Base-by-base conservation (phyloP, 2,329 filamentous ascomycete genomes). In the Botrytis fragariae region DNA sequence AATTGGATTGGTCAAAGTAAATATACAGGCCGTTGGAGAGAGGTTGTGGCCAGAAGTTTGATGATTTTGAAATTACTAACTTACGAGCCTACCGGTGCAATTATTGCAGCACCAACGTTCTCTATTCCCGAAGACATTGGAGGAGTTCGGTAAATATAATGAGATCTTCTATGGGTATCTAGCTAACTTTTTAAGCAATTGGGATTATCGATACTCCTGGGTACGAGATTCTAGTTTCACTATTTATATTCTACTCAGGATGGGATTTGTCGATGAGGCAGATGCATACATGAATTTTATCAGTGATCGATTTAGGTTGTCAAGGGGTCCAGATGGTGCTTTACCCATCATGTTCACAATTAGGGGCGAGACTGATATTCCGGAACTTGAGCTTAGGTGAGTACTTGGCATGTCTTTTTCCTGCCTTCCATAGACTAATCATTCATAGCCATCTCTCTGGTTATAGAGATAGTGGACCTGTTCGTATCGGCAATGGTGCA, bases 331-430 rank as follows among this genome's bases (percentile, higher is more conserved):
- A 1, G 87, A 90, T 68, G 88, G 89, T 44, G 89, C 87, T 0
- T 82, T 95, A 51, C 92, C 92, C 20, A 93, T 95, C 79, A 94
- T 95, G 92, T 94, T 94, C 79, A 93, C 90, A 59, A 94, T 95
- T 76, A 86, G 89, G 37, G 92, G 92, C 64, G 90, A 89, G 62
- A 93, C 91, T 1, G 89, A 93, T 57, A 92, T 94, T 54, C 91
- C 92, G 0, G 92, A 94, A 81, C 78, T 86, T 51, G 91, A 92
- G 75, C 85, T 94, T 9, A 81, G 84, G 70, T 79, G 74, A 75
- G 76, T 74, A 20, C 63, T 8, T n/a, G 22, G 2, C 3, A 20
- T 8, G 1, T 32, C 6, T 8, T 4, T 44, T 29, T 18, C 14
- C 37, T 57, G 4, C n/a, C 62, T 39, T 22, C 16, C 71, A 42